These are phyloP conservation scores for Pythium aquatile DNA, from an alignment of 352 stramenopile genomes.

Conservation along the genomic window DNA sequence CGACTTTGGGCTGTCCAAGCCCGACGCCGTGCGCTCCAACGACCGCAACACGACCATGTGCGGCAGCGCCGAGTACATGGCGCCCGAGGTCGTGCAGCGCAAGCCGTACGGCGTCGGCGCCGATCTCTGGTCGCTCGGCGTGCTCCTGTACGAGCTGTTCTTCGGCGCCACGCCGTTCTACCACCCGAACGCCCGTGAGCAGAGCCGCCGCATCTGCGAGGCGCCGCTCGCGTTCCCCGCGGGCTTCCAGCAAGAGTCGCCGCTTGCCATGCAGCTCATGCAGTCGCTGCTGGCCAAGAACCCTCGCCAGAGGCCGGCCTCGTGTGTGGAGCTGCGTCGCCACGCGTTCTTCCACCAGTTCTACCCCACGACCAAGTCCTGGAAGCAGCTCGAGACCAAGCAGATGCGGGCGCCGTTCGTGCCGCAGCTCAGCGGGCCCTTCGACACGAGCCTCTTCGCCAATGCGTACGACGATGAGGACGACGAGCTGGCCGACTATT, in stretches of 20 bases:
- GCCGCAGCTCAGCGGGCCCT: conserved; percentile 48
- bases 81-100: conserved; percentile 62
- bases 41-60: conserved; percentile 54
- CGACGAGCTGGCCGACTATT: conserved; percentile 40
- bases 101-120: conserved; percentile 55
- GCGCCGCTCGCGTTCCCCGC: conserved; percentile 55
- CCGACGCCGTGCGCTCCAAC: conserved; percentile 31
- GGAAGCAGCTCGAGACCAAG: conserved; percentile 44
- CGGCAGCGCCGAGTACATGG: conserved; percentile 80
- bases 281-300: conserved; percentile 47
- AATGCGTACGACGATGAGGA: conserved; percentile 41
- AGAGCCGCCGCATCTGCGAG: conserved; percentile 67
- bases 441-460: conserved; percentile 69
- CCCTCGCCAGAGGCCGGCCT: conserved; percentile 35
- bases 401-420: conserved; percentile 50
- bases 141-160: conserved; percentile 69
- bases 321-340: conserved; percentile 42
- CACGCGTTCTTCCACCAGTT: conserved; percentile 50
- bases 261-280: conserved; percentile 49
- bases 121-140: conserved; percentile 79
- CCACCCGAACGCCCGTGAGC: conserved; percentile 61
- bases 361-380: conserved; percentile 39
- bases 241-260: conserved; percentile 39
- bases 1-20: conserved; percentile 72
- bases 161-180: conserved; percentile 86